Evolutionary conservation across 2,329 filamentous ascomycete genomes (phyloP).

Genomic region (Sclerotinia trifoliorum): DNA sequence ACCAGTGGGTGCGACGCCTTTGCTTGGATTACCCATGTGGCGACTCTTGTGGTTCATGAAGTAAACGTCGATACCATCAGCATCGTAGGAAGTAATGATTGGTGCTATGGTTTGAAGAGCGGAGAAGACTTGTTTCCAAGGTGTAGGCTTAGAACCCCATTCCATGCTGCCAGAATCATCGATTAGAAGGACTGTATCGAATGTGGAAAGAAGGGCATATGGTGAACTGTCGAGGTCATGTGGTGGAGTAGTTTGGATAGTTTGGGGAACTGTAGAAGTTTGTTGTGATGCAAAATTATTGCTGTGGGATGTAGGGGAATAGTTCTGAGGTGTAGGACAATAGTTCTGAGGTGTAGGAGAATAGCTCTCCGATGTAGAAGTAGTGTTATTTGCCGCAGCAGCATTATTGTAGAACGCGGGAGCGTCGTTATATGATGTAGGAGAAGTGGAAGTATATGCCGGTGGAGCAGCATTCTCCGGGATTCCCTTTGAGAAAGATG

Average conservation of each 20-base stretch:
- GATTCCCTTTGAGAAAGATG: not conserved
- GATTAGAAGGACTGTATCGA: conserved; percentile 88
- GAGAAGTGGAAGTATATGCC: not conserved
- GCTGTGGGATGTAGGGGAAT: not conserved
- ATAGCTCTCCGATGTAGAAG: not conserved
- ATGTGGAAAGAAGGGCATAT: conserved; percentile 72
- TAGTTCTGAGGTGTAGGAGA: not conserved
- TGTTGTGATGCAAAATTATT: not conserved
- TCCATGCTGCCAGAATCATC: conserved; percentile 91
- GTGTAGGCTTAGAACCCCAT: conserved; percentile 36
- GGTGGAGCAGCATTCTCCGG: conserved; percentile 3
- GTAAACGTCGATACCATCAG: conserved; percentile 85
- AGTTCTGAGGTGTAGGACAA: not conserved
- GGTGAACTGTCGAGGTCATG: conserved; percentile 38
- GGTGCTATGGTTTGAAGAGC: conserved; percentile 74
- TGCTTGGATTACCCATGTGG: conserved; percentile 39
- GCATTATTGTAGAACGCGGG: not conserved
- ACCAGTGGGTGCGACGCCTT: conserved; percentile 47
- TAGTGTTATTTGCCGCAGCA: not conserved
- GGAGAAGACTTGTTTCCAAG: conserved; percentile 71
- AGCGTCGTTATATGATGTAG: not conserved
- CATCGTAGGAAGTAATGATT: conserved; percentile 76
- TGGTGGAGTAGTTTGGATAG: not conserved
- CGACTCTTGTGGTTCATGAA: conserved; percentile 71
- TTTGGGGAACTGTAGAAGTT: not conserved